phyloP scores from a whole-genome alignment of 2,329 filamentous ascomycete genomes.

The Penicillium sp. region DNA sequence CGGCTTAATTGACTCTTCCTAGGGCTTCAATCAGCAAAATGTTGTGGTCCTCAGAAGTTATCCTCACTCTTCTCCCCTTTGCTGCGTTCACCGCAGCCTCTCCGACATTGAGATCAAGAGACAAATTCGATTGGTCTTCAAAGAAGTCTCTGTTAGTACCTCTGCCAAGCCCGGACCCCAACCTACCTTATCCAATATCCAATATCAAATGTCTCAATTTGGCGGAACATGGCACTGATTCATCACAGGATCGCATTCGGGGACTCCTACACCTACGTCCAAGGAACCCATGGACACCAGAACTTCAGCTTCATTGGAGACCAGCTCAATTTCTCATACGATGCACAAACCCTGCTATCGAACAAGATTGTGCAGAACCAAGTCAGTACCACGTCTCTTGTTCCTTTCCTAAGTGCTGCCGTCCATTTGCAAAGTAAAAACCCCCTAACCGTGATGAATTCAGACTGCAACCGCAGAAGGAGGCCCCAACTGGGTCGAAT shows the following conservation, averaged over 20 bases:
- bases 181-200: too few relatives aligned
- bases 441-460: neutral
- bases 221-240: neutral
- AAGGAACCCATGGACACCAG: slow-evolving; percentile 53
- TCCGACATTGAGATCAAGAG: slow-evolving; percentile 5
- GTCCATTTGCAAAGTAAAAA: neutral
- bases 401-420: too few relatives aligned
- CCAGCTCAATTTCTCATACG: slow-evolving; percentile 50
- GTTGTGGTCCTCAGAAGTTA: neutral
- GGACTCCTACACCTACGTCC: slow-evolving; percentile 49
- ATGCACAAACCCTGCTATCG: slow-evolving; percentile 45
- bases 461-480: slow-evolving; percentile 54
- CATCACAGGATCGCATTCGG: slow-evolving; percentile 31
- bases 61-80: neutral
- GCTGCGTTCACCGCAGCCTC: slow-evolving; percentile 1
- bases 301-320: slow-evolving; percentile 60
- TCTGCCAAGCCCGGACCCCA: neutral
- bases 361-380: slow-evolving; percentile 56
- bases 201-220: neutral
- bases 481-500: slow-evolving; percentile 59
- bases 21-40: neutral
- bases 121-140: slow-evolving; percentile 20
- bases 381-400: slow-evolving; percentile 11
- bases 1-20: too few relatives aligned
- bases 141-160: slow-evolving; percentile 16